These are phyloP conservation scores for cucumber (Cucumis sativus) DNA, from an alignment of 306 rosid genomes.

Conservation along the genomic window DNA sequence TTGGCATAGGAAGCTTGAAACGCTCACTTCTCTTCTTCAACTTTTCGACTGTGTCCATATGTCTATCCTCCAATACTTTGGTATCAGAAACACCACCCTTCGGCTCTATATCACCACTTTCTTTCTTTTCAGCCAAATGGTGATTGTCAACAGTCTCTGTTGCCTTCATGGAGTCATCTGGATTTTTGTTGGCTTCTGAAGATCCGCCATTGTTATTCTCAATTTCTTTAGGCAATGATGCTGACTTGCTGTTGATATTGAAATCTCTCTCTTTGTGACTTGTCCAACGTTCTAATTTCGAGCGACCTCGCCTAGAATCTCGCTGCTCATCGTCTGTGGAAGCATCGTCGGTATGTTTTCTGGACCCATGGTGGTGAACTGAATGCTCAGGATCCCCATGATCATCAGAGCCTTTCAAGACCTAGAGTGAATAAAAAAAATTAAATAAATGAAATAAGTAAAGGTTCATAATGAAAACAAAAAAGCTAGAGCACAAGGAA, in stretches of 20 bases:
- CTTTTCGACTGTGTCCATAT: conserved; percentile 91
- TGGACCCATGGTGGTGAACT: conserved; percentile 34
- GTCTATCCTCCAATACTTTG: conserved; percentile 44
- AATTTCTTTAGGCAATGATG: conserved; percentile 41
- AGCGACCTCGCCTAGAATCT: conserved; percentile 66
- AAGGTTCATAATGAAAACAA: background rate
- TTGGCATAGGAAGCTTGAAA: conserved; percentile 95
- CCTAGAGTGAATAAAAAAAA: conserved; percentile 30
- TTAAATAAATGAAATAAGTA: background rate
- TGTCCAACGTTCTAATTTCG: conserved; percentile 98
- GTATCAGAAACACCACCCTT: conserved; percentile 47
- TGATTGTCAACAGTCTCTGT: conserved; percentile 37
- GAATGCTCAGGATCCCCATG: conserved; percentile 17
- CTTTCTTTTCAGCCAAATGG: conserved; percentile 42
- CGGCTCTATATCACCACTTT: conserved; percentile 42
- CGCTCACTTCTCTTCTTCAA: conserved; percentile 96
- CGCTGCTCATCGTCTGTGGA: conserved; percentile 73
- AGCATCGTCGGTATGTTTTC: conserved; percentile 42
- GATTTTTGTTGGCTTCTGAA: conserved; percentile 45
- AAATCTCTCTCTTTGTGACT: conserved; percentile 86
- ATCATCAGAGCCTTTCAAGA: conserved; percentile 47
- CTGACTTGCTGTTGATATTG: conserved; percentile 40
- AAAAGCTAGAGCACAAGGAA: background rate
- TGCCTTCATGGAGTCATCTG: conserved; percentile 39
- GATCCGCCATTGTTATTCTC: conserved; percentile 40